Conservation (phyloP, 257 asterid species). For the Rehmannia glutinosa region DNA sequence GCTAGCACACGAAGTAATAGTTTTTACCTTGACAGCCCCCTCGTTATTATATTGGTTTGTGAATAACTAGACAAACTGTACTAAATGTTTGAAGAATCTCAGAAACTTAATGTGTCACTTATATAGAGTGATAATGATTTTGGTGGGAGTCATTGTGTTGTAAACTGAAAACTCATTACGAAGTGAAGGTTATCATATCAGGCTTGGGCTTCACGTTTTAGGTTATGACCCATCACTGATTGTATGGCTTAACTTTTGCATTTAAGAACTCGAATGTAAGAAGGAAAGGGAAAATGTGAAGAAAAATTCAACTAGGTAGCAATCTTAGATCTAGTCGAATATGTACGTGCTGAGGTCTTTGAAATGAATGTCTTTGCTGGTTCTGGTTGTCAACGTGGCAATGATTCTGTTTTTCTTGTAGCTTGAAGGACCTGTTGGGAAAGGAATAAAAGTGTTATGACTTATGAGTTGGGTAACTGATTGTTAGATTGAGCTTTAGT, state of each 20-base stretch:
- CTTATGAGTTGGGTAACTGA: background rate
- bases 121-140: background rate
- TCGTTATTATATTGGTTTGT: background rate
- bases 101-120: background rate
- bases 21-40: background rate
- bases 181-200: background rate
- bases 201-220: background rate
- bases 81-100: background rate
- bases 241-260: background rate
- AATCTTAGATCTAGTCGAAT: background rate
- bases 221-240: background rate
- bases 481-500: constrained; percentile 1
- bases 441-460: no score
- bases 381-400: no score
- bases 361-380: background rate
- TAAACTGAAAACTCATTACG: background rate
- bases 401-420: no score
- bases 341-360: background rate
- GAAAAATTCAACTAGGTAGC: background rate
- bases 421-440: no score
- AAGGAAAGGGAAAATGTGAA: background rate
- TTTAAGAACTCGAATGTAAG: background rate
- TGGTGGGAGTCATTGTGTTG: background rate
- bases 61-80: background rate
- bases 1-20: background rate